Evolutionary conservation across 2,329 filamentous ascomycete genomes (phyloP).

Genomic region (Colletotrichum lupini): DNA sequence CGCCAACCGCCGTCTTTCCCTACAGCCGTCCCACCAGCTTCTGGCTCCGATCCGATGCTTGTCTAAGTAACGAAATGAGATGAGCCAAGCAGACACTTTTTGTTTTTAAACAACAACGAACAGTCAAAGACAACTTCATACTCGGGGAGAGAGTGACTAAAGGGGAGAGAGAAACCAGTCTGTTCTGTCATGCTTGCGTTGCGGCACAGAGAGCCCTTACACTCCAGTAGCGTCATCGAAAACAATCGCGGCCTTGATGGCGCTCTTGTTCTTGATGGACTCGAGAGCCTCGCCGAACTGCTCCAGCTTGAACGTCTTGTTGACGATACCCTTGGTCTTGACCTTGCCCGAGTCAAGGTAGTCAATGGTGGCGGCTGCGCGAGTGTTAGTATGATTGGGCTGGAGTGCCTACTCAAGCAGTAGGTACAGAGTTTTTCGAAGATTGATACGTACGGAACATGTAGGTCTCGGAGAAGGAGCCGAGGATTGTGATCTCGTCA

Average conservation of each 20-base stretch:
- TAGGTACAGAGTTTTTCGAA: background rate
- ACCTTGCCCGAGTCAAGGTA: slow-evolving; percentile 70
- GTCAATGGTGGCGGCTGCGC: slow-evolving; percentile 56
- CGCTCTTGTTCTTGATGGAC: slow-evolving; percentile 77
- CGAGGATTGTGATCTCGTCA: slow-evolving; percentile 77
- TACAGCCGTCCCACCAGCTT: slow-evolving; percentile 29
- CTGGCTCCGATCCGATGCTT: slow-evolving; percentile 31
- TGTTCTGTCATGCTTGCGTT: slow-evolving; percentile 20
- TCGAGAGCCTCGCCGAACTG: slow-evolving; percentile 78
- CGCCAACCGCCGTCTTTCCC: background rate
- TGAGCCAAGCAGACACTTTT: slow-evolving; percentile 19
- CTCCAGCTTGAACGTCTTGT: slow-evolving; percentile 79
- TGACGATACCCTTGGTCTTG: slow-evolving; percentile 75
- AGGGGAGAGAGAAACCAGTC: background rate
- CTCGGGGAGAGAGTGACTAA: background rate
- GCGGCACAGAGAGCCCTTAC: slow-evolving; percentile 33
- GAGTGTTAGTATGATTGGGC: background rate
- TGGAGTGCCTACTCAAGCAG: background rate
- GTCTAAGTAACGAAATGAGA: slow-evolving; percentile 29
- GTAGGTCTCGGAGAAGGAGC: slow-evolving; percentile 79
- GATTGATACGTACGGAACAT: slow-evolving; percentile 68
- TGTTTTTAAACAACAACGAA: background rate
- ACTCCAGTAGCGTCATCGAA: slow-evolving; percentile 64
- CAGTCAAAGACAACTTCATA: background rate
- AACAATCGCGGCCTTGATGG: slow-evolving; percentile 79